These are phyloP conservation scores for Podospora appendiculata DNA, from an alignment of 495 filamentous ascomycete genomes.

Conservation along the genomic window DNA sequence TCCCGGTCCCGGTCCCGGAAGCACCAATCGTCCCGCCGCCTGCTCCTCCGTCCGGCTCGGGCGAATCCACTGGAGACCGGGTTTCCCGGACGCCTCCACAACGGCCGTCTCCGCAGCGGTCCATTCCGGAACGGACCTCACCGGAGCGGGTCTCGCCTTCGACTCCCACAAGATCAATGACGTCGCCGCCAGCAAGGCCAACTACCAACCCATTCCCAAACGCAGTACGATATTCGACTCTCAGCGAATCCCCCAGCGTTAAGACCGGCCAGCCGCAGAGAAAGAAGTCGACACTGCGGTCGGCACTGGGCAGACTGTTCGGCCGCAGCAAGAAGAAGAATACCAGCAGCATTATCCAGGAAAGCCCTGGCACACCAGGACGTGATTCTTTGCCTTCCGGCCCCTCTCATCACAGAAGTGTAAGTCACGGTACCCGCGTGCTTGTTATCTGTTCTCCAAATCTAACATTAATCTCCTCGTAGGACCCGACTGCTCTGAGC, in stretches of 20 bases:
- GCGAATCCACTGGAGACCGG: conserved; percentile 5
- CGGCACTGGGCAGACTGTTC: conserved; percentile 42
- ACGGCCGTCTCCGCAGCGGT: conserved; percentile 11
- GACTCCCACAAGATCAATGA: conserved; percentile 4
- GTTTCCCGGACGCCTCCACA: conserved; percentile 18
- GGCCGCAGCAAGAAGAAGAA: conserved; percentile 41
- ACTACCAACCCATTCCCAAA: conserved; percentile 27
- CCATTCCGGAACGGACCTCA: conserved; percentile 10
- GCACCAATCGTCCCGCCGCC: conserved; percentile 16
- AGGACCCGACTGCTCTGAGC: conserved; percentile 38
- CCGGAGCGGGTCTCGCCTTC: conserved; percentile 10
- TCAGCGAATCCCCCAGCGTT: conserved; percentile 28
- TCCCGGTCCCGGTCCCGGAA: conserved; percentile 11
- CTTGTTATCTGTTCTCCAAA: not conserved
- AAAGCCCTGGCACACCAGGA: conserved; percentile 5
- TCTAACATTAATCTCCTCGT: conserved; percentile 9
- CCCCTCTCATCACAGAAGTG: conserved; percentile 33
- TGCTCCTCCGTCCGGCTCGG: conserved; percentile 8
- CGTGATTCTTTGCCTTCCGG: conserved; percentile 12
- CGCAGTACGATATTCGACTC: conserved; percentile 29
- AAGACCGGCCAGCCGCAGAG: conserved; percentile 30
- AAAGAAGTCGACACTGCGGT: conserved; percentile 43
- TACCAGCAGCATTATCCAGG: conserved; percentile 12
- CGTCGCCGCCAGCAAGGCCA: conserved; percentile 14
- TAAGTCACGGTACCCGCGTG: conserved; percentile 18